Conservation (phyloP, 2,329 filamentous ascomycete genomes). For the Fusarium siculi region DNA sequence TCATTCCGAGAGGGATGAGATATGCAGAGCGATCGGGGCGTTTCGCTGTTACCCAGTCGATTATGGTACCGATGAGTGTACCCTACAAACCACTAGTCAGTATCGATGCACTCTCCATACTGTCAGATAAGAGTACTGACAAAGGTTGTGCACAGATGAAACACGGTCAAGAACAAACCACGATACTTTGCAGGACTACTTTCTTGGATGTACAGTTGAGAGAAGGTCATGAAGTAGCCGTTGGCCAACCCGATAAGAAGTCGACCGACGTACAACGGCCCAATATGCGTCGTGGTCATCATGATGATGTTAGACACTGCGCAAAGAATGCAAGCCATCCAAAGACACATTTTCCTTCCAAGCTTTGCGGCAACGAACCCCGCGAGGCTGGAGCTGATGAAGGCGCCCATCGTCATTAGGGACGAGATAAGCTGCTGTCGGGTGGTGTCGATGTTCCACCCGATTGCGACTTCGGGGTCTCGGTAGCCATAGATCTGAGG, state of each 20-base stretch:
- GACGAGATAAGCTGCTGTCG: constrained; percentile 39
- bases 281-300: constrained; percentile 38
- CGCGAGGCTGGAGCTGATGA: constrained; percentile 38
- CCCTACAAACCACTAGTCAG: constrained; percentile 4
- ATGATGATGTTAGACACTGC: constrained; percentile 37
- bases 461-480: constrained; percentile 36
- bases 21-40: constrained; percentile 37
- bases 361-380: constrained; percentile 29
- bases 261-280: constrained; percentile 25
- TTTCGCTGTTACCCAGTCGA: constrained; percentile 37
- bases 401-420: constrained; percentile 39
- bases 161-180: constrained; percentile 35
- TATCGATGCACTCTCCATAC: accelerated
- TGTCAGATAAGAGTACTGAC: constrained; percentile 4
- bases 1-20: constrained; percentile 35
- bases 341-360: constrained; percentile 31
- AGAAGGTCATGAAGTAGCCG: constrained; percentile 41
- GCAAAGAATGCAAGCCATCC: constrained; percentile 36
- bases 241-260: constrained; percentile 37
- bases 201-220: constrained; percentile 39
- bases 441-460: constrained; percentile 40
- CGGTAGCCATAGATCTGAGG: constrained; percentile 34
- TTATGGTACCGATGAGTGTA: constrained; percentile 35
- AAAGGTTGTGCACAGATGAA: constrained; percentile 37
- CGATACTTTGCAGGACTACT: constrained; percentile 38